phyloP scores from a whole-genome alignment of 1,139 yeast species.

The Geotrichum restrictum region DNA sequence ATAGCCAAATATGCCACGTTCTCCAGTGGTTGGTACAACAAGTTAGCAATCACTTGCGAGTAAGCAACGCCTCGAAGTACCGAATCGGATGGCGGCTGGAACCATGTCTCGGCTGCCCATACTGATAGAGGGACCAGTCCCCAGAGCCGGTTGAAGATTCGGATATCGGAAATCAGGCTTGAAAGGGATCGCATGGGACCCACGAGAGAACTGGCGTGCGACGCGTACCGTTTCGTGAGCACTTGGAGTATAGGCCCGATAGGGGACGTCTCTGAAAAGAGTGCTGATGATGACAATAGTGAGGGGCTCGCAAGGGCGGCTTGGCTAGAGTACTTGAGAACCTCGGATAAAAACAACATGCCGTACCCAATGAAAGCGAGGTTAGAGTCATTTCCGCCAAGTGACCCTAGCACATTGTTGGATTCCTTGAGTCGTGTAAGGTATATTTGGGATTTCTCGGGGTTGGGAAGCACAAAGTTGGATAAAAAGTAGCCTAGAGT shows the following conservation, averaged over 20 bases:
- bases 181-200: conserved; percentile 32
- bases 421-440: conserved; percentile 14
- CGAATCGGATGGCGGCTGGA: conserved; percentile 30
- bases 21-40: conserved; percentile 42
- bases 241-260: background rate
- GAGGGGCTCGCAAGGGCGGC: conserved; percentile 6
- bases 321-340: conserved; percentile 21
- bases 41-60: conserved; percentile 39
- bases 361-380: conserved; percentile 33
- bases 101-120: conserved; percentile 36
- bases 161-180: conserved; percentile 38
- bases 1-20: conserved; percentile 42
- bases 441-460: conserved; percentile 4
- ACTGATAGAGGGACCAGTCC: conserved; percentile 38
- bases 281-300: background rate
- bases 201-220: conserved; percentile 21
- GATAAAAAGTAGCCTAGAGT: conserved; percentile 11
- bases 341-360: conserved; percentile 31
- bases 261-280: background rate
- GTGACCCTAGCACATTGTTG: conserved; percentile 15
- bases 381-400: conserved; percentile 25
- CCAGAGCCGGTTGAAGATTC: conserved; percentile 42
- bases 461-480: conserved; percentile 15
- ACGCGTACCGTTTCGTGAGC: background rate
- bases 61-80: conserved; percentile 34